These are phyloP conservation scores for Gossypium gossypioides DNA, from an alignment of 441 rosid genomes.

Conservation along the genomic window DNA sequence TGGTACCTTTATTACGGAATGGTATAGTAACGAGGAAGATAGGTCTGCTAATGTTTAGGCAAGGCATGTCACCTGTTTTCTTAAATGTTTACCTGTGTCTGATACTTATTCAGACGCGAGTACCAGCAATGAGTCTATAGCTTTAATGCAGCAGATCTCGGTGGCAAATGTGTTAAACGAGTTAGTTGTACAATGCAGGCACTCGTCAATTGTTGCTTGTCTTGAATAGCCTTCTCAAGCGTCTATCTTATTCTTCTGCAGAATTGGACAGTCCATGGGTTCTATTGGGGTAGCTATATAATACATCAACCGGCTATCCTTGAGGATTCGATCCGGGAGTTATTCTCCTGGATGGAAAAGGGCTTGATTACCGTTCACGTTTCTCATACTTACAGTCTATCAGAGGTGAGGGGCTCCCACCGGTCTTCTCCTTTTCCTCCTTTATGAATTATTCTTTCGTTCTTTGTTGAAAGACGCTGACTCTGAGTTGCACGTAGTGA, in stretches of 20 bases:
- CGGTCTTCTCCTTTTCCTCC: neutral
- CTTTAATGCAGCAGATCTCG: neutral
- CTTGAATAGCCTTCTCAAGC: neutral
- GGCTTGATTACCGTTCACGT: constrained; percentile 58
- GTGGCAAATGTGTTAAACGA: neutral
- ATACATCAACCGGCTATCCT: constrained; percentile 51
- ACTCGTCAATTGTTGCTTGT: neutral
- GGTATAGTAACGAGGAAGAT: neutral
- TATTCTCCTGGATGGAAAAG: constrained; percentile 65
- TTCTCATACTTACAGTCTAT: constrained; percentile 52
- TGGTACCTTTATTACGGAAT: no score
- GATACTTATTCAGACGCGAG: no score
- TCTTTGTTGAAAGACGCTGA: neutral
- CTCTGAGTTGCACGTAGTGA: neutral
- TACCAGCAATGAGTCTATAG: neutral
- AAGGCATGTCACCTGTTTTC: neutral
- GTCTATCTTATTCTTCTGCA: constrained; percentile 16
- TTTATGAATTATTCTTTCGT: neutral
- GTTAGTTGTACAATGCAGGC: neutral
- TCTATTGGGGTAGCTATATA: constrained; percentile 81
- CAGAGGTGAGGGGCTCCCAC: constrained; percentile 44
- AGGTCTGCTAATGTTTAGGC: neutral
- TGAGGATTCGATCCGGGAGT: constrained; percentile 56
- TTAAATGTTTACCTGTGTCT: no score
- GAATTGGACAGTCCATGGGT: constrained; percentile 97